A percentile compares a stretch with the other conserved stretches of the same genome.
Evolutionary conservation across 345 rosid species (phyloP).

Genomic region (Euphorbia tirucalli): DNA sequence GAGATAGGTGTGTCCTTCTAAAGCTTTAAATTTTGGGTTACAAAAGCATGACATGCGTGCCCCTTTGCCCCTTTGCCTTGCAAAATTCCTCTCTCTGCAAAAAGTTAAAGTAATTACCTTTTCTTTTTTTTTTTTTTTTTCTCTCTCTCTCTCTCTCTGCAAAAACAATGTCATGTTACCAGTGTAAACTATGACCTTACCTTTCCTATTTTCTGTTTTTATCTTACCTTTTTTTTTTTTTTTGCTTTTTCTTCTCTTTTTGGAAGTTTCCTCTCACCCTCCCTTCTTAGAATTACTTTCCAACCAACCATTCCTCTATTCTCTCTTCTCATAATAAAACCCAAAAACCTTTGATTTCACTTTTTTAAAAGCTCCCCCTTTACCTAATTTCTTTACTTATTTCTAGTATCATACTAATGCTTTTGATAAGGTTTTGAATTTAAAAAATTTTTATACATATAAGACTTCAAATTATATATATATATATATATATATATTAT

Average conservation of each 20-base stretch:
- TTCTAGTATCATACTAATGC: too few relatives aligned
- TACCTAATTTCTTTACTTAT: background rate
- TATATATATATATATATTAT: too few relatives aligned
- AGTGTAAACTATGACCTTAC: slow-evolving; percentile 17
- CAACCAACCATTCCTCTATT: background rate
- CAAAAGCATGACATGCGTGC: too few relatives aligned
- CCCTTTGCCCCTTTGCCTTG: slow-evolving; percentile 18
- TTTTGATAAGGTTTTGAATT: too few relatives aligned
- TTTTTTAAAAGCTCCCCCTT: background rate
- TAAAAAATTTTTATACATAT: too few relatives aligned
- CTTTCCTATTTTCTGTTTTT: slow-evolving; percentile 1
- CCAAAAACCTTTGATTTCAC: background rate
- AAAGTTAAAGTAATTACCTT: background rate
- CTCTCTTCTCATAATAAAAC: background rate
- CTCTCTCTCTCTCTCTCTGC: too few relatives aligned
- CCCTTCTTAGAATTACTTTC: background rate
- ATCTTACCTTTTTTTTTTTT: slow-evolving; percentile 18
- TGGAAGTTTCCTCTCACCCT: slow-evolving; percentile 40
- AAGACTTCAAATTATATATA: too few relatives aligned
- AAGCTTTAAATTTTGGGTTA: too few relatives aligned
- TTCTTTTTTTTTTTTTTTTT: background rate
- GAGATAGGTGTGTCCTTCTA: too few relatives aligned
- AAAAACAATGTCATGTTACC: background rate
- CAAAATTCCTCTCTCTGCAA: slow-evolving; percentile 16
- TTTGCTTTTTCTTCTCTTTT: slow-evolving; percentile 26